A percentile compares a stretch with the other conserved stretches of the same genome.
Evolutionary conservation across 2,329 filamentous ascomycete genomes (phyloP).

Genomic region (Colletotrichum kahawae): DNA sequence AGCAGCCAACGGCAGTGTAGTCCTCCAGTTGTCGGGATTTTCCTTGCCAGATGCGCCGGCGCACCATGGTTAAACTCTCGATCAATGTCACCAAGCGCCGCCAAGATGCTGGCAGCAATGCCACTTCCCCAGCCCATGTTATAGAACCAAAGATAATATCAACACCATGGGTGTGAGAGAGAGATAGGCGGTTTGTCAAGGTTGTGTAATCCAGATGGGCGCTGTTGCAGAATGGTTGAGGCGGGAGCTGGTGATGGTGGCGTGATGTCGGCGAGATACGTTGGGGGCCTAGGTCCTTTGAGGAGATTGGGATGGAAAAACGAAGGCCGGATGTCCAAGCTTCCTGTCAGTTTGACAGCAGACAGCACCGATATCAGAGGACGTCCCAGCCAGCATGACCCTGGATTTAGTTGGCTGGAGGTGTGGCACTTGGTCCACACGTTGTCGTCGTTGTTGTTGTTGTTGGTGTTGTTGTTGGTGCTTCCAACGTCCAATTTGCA

Average conservation of each 20-base stretch:
- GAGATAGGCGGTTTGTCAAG: background rate
- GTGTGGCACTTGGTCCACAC: background rate
- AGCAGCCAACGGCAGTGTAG: background rate
- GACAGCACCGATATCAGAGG: background rate
- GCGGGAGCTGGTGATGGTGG: background rate
- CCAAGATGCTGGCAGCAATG: background rate
- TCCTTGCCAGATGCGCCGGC: background rate
- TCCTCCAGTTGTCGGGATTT: background rate
- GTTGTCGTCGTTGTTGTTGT: background rate
- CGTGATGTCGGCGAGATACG: background rate
- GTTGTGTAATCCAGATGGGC: slow-evolving; percentile 4
- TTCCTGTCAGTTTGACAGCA: background rate
- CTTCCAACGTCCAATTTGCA: background rate
- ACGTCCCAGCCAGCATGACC: background rate
- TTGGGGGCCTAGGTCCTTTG: background rate
- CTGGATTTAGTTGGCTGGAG: background rate
- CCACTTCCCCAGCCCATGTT: background rate
- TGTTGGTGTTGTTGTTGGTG: background rate
- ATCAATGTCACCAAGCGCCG: background rate
- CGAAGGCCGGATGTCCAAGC: background rate
- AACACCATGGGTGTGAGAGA: background rate
- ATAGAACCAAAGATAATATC: background rate
- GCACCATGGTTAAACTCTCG: background rate
- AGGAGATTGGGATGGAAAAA: background rate
- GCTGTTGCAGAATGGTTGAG: background rate